Conservation (phyloP, 352 stramenopile species). For the Pythium sukuiense region DNA sequence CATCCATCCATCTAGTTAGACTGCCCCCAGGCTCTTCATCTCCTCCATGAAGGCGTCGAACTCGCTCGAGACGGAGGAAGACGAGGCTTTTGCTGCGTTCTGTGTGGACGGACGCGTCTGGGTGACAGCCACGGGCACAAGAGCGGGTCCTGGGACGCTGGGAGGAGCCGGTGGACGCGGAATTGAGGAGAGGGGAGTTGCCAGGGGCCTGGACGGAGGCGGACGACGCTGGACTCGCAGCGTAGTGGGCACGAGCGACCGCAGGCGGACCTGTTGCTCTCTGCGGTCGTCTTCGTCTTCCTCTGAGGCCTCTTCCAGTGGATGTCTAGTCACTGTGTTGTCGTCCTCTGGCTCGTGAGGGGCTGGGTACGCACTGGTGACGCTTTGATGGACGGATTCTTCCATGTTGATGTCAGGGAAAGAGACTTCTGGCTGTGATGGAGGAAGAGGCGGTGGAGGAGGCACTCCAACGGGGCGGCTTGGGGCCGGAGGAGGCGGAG, state of each 20-base stretch:
- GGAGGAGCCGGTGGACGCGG: conserved; percentile 15
- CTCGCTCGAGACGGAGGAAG: conserved; percentile 46
- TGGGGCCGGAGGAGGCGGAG: conserved; percentile 2
- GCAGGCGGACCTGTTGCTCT: conserved; percentile 45
- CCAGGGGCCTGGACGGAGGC: conserved; percentile 5
- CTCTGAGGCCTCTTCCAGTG: conserved; percentile 6
- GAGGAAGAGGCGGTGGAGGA: conserved; percentile 2
- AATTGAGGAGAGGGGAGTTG: neutral
- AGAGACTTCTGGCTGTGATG: neutral
- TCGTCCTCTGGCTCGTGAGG: neutral
- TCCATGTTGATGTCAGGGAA: conserved; percentile 6
- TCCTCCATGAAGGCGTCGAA: conserved; percentile 80
- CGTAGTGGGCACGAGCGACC: conserved; percentile 58
- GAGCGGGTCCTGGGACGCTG: conserved; percentile 6
- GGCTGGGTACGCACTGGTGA: conserved; percentile 29
- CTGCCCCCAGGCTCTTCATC: conserved; percentile 36
- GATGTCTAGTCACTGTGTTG: neutral
- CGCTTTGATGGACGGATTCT: neutral
- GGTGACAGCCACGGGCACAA: neutral
- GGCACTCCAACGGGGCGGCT: neutral
- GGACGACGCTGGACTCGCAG: conserved; percentile 54
- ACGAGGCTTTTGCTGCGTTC: neutral
- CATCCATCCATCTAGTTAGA: conserved; percentile 6
- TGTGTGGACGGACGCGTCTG: neutral
- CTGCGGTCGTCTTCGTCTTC: conserved; percentile 36